Conservation (phyloP, 495 filamentous ascomycete species). For the Penicillium psychrofluorescens region DNA sequence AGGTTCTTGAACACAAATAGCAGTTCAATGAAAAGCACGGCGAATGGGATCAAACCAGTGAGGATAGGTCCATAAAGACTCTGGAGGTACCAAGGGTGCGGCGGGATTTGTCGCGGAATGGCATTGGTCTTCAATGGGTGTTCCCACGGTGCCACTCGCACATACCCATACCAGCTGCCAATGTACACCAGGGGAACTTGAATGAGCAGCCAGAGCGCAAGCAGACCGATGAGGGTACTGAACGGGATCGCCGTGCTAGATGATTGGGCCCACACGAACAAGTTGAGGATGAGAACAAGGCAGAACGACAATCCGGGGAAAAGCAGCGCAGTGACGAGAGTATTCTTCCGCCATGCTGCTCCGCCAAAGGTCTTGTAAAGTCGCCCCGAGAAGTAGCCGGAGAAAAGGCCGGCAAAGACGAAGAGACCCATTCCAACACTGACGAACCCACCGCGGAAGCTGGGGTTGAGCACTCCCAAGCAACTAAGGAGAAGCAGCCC, state of each 20-base stretch:
- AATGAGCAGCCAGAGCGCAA: constrained; percentile 80
- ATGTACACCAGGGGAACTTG: constrained; percentile 85
- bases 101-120: constrained; percentile 68
- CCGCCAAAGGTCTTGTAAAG: constrained; percentile 87
- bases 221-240: constrained; percentile 67
- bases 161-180: constrained; percentile 75
- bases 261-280: constrained; percentile 92
- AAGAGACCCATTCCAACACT: constrained; percentile 83
- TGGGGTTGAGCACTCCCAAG: constrained; percentile 80
- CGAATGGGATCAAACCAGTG: constrained; percentile 82
- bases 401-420: constrained; percentile 81
- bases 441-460: constrained; percentile 87
- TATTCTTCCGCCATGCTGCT: constrained; percentile 71
- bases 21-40: constrained; percentile 89
- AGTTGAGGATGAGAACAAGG: constrained; percentile 76
- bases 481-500: constrained; percentile 74
- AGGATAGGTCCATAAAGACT: constrained; percentile 56
- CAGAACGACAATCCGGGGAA: constrained; percentile 79
- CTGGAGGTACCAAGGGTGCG: constrained; percentile 73
- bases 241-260: constrained; percentile 89
- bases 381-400: constrained; percentile 84
- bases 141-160: constrained; percentile 62
- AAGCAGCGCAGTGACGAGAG: constrained; percentile 72
- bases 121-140: constrained; percentile 79
- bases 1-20: constrained; percentile 87